Evolutionary conservation across 2,329 filamentous ascomycete species (phyloP).

Genomic region (Sphaerulina vaccinii): DNA sequence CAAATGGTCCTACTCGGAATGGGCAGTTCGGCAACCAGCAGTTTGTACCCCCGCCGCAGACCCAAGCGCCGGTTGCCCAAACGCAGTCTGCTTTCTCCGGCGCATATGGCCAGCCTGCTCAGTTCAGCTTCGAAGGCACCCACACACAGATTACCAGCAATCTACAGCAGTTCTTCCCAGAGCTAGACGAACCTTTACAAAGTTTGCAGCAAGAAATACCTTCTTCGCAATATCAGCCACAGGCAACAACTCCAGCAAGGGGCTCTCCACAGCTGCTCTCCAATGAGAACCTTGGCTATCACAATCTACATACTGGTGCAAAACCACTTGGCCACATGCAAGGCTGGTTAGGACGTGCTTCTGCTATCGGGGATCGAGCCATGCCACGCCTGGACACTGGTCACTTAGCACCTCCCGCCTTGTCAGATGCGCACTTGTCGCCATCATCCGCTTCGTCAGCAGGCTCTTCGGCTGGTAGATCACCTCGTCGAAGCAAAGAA

Average conservation of each 20-base stretch:
- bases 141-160: background rate
- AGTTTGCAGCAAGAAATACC: background rate
- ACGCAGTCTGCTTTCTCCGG: background rate
- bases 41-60: background rate
- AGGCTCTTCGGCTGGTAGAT: slow-evolving; percentile 15
- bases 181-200: slow-evolving; percentile 1
- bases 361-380: slow-evolving; percentile 13
- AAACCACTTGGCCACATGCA: slow-evolving; percentile 14
- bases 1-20: background rate
- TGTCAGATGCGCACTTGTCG: slow-evolving; percentile 14
- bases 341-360: slow-evolving; percentile 19
- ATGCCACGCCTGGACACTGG: slow-evolving; percentile 19
- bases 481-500: slow-evolving; percentile 16
- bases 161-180: slow-evolving; percentile 15
- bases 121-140: background rate
- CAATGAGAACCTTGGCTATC: slow-evolving; percentile 13
- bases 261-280: slow-evolving; percentile 11
- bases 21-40: background rate
- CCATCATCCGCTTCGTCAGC: slow-evolving; percentile 25
- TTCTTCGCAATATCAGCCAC: background rate
- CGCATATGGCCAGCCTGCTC: background rate
- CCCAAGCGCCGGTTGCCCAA: background rate
- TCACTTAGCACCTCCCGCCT: slow-evolving; percentile 16
- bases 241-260: background rate
- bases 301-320: slow-evolving; percentile 14